A percentile compares a stretch with the other conserved stretches of the same genome.
Conservation (phyloP, 768 basidiomycete genomes). For the Serendipita vermifera region DNA sequence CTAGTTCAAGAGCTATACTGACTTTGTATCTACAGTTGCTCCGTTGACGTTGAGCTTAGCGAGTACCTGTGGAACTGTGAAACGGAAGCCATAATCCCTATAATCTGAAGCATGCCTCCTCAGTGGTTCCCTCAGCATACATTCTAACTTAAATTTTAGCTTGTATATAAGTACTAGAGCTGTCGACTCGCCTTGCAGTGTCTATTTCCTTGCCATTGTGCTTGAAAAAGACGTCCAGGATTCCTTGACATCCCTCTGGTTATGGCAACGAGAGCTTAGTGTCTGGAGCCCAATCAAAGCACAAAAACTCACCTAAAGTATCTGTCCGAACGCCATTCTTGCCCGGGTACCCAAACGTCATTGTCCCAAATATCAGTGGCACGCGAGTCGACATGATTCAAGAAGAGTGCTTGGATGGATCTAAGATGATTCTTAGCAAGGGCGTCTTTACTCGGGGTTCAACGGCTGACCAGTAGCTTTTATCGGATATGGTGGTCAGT, state of each 20-base stretch:
- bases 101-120: slow-evolving; percentile 27
- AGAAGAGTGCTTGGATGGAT: too few species aligned
- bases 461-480: too few species aligned
- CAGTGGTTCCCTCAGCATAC: slow-evolving; percentile 43
- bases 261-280: background rate
- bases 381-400: slow-evolving; percentile 25
- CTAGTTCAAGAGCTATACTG: too few species aligned
- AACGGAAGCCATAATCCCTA: too few species aligned
- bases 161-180: too few species aligned
- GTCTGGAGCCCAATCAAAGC: background rate
- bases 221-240: slow-evolving; percentile 33
- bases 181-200: slow-evolving; percentile 25
- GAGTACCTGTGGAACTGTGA: too few species aligned
- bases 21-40: slow-evolving; percentile 40
- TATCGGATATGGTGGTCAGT: too few species aligned
- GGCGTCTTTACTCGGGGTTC: too few species aligned
- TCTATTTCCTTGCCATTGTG: slow-evolving; percentile 37
- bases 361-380: slow-evolving; percentile 36
- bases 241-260: slow-evolving; percentile 29
- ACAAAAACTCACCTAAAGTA: background rate
- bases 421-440: too few species aligned
- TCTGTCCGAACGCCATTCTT: slow-evolving; percentile 31
- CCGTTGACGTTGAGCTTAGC: slow-evolving; percentile 30
- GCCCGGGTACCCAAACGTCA: slow-evolving; percentile 33
- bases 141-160: slow-evolving; percentile 17